Evolutionary conservation across 192 early-diverging fungal species (phyloP), one percentile per base, ranked within the genome.

Genomic region (Mortierella antarctica): DNA sequence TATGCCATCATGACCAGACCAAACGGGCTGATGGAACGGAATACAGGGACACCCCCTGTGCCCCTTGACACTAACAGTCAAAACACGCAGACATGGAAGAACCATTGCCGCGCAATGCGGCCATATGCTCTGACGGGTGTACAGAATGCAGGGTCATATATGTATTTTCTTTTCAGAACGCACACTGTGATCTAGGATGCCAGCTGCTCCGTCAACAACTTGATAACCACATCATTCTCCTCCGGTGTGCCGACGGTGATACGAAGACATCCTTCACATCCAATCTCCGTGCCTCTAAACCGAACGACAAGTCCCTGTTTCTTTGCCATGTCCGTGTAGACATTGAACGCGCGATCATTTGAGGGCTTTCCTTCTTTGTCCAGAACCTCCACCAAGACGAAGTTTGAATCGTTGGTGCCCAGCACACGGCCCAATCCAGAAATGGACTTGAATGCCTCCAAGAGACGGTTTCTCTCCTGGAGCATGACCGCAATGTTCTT

Each of bases 351-450:
- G 40, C 89, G 84, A 7, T 86, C 84, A 73, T 95, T 97, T 67
- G 82, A 84, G 9, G 95, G 90, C 40, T 87, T 72, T 18, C 85
- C 75, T 17, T 83, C 77, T 44, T 68, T 72, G 82, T 92, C 87
- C 18, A 95, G 82, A 44, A 99, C 82, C 73, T 94, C 92, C 8
- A 91, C 95, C 62, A 99, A 74, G 7, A 99, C 88, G 90, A 99
- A 99, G 88, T 99, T 99, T 62, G 93, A 94, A 54, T 99, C 94
- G 78, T 95, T 96, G 40, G 87, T 89, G 51, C 98, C 98, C 31
- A 97, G 61, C 56, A 99, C 89, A 8, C 83, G 82, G 7, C 93
- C 93, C 18, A 98, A 70, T 41, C 89, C 89, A 13, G 89, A 78
- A 42, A 98, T 76, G 13, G 81, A 78, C 49, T 67, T 72, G 64